These are phyloP conservation scores for Polymyxa betae DNA, from an alignment of 208 protist species.

Conservation along the genomic window DNA sequence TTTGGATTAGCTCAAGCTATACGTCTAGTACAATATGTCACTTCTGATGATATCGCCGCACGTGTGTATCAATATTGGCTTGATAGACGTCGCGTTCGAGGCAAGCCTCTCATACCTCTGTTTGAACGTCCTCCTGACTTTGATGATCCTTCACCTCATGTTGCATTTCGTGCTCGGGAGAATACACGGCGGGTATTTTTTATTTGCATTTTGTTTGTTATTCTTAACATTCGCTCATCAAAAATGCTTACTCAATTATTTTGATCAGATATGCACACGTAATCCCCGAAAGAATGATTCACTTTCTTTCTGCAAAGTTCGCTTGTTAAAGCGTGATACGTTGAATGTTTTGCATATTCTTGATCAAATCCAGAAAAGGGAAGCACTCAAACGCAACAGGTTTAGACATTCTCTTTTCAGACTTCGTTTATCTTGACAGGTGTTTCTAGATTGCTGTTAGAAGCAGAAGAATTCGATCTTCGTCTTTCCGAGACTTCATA, in stretches of 20 bases:
- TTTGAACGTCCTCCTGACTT: background rate
- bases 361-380: slow-evolving; percentile 28
- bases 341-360: slow-evolving; percentile 20
- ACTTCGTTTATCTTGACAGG: background rate
- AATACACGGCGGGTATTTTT: background rate
- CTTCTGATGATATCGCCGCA: background rate
- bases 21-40: background rate
- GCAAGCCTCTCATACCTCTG: slow-evolving; percentile 4
- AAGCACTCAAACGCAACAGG: slow-evolving; percentile 30
- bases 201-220: no score
- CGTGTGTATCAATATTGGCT: slow-evolving; percentile 1
- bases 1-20: background rate
- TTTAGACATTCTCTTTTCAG: background rate
- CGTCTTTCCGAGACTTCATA: background rate
- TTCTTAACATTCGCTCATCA: no score
- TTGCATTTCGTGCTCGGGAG: slow-evolving; percentile 43
- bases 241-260: no score
- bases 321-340: background rate
- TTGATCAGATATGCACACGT: background rate
- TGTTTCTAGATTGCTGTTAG: slow-evolving; percentile 20
- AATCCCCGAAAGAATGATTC: slow-evolving; percentile 36
- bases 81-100: background rate
- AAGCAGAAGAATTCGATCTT: slow-evolving; percentile 39
- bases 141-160: slow-evolving; percentile 28
- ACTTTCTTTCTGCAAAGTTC: slow-evolving; percentile 17